Evolutionary conservation across 2,329 filamentous ascomycete species (phyloP).

Genomic region (Sordariomycetes sp.): DNA sequence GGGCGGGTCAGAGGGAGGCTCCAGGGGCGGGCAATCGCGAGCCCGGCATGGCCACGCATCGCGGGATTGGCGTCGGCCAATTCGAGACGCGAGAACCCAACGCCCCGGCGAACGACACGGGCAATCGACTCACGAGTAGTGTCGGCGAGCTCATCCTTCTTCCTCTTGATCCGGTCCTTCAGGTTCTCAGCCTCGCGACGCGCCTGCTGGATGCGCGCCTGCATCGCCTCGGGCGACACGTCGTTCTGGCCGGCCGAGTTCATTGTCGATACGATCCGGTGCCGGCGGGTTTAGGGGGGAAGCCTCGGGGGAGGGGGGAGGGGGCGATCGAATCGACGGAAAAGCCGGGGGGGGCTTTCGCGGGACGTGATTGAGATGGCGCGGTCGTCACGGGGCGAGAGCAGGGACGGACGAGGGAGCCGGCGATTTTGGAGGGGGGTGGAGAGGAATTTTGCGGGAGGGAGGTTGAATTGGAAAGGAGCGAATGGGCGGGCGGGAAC

Average conservation of each 20-base stretch:
- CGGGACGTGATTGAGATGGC: conserved; percentile 2
- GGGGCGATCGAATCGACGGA: conserved; percentile 2
- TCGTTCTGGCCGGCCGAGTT: conserved; percentile 48
- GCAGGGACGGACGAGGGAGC: background rate
- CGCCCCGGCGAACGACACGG: background rate
- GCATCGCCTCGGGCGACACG: conserved; percentile 69
- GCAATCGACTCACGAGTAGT: conserved; percentile 69
- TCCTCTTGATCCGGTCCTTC: conserved; percentile 98
- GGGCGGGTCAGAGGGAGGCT: background rate
- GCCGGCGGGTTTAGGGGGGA: background rate
- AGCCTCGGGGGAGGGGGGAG: background rate
- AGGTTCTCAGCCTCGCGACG: conserved; percentile 94
- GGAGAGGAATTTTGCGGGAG: conserved; percentile 1
- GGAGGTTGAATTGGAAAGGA: conserved; percentile 3
- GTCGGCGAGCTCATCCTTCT: conserved; percentile 99
- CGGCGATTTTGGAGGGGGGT: background rate
- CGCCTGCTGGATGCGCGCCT: conserved; percentile 84
- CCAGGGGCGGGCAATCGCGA: background rate
- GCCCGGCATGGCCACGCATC: background rate
- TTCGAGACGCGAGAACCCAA: background rate
- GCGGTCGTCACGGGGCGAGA: background rate
- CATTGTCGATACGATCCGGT: conserved; percentile 27
- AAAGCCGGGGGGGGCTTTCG: background rate
- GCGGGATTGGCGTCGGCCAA: background rate
- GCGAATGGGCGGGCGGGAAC: conserved; percentile 4